Evolutionary conservation across 2,329 filamentous ascomycete genomes (phyloP).

Genomic region (Sphaerostilbella broomeana): DNA sequence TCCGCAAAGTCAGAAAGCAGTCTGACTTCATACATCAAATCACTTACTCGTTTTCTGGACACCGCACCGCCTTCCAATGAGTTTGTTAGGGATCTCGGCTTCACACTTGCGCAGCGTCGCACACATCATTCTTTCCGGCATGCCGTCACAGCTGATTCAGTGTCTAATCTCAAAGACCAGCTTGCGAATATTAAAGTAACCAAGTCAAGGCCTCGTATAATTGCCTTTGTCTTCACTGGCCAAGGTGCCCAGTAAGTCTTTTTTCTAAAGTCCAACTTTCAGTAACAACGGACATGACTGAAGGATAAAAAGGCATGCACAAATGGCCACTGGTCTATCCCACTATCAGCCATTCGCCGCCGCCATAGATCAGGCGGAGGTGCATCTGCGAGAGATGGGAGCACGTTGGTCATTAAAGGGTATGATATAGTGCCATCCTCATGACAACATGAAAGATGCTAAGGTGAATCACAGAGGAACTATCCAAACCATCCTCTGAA

Average conservation of each 20-base stretch:
- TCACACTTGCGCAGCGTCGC: neutral
- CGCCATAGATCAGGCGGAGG: no score
- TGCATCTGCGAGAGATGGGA: no score
- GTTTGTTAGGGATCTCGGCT: neutral
- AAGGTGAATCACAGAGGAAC: no score
- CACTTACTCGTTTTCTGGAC: neutral
- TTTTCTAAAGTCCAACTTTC: no score
- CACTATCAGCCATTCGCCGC: no score
- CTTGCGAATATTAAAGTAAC: no score
- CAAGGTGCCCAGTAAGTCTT: slow-evolving; percentile 16
- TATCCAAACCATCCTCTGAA: neutral
- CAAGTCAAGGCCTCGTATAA: neutral
- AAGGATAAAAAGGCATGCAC: neutral
- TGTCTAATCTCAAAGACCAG: no score
- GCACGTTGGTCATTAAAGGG: no score
- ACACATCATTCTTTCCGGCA: neutral
- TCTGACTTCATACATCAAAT: no score
- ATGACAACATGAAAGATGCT: neutral
- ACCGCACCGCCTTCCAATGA: neutral
- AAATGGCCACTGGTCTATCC: no score
- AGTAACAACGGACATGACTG: neutral
- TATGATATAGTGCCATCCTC: no score
- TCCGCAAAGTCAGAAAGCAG: no score
- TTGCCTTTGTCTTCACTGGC: slow-evolving; percentile 8
- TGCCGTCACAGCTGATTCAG: neutral